phyloP scores from a whole-genome alignment of 2,329 filamentous ascomycete genomes.

The Penicillium sp. region DNA sequence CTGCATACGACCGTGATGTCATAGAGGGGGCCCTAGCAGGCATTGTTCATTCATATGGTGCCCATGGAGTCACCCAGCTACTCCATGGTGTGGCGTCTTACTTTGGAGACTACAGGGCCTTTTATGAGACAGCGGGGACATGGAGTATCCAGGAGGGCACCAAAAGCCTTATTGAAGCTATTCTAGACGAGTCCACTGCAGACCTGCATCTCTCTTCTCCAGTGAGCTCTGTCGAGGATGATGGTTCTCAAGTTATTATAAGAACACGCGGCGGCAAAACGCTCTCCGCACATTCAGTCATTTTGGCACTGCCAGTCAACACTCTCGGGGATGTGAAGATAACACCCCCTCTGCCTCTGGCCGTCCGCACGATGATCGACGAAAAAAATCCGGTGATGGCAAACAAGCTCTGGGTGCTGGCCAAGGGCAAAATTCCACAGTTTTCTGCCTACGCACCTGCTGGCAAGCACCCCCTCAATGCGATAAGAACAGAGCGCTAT shows the following conservation, averaged over 20 bases:
- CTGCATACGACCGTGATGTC: conserved; percentile 15
- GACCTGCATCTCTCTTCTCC: conserved; percentile 4
- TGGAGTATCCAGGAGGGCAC: conserved; percentile 3
- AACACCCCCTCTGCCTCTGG: not conserved
- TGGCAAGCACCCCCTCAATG: conserved; percentile 15
- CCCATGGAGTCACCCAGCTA: conserved; percentile 19
- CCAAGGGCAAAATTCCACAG: conserved; percentile 13
- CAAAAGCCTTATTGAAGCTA: conserved; percentile 1
- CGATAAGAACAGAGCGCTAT: conserved; percentile 10
- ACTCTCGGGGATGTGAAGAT: not conserved
- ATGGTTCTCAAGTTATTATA: conserved; percentile 2
- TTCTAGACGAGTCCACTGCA: not conserved
- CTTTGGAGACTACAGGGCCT: conserved; percentile 12
- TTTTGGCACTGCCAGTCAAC: not conserved
- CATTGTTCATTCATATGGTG: conserved; percentile 11
- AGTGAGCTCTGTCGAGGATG: not conserved
- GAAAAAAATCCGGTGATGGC: conserved; percentile 16
- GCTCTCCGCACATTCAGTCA: not conserved
- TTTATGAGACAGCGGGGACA: conserved; percentile 2
- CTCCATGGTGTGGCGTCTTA: conserved; percentile 13
- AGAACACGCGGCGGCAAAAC: not conserved
- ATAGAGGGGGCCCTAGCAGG: conserved; percentile 17
- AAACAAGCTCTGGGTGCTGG: conserved; percentile 17
- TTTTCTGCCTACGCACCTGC: conserved; percentile 13
- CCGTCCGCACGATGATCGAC: conserved; percentile 4